Evolutionary conservation across 177 flowering plant genomes (phyloP), one percentile per base, ranked within the genome.

Genomic region (Vitis hybrid): DNA sequence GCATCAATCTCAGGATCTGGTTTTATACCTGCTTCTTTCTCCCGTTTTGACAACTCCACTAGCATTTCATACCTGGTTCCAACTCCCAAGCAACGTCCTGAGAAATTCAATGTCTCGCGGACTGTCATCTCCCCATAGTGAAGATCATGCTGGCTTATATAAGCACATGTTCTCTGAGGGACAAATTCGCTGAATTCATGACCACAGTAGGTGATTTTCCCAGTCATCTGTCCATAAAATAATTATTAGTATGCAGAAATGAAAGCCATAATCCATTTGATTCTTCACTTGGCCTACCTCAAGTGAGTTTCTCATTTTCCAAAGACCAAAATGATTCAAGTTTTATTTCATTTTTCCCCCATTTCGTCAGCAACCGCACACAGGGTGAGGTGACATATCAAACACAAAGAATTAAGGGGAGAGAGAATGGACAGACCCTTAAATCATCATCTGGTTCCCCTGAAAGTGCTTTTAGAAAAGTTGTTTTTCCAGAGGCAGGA

Each of bases 1-100:
- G 89, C 84, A 66, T 88, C 91, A 13, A 88, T 83, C 60, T 83
- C 88, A 49, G 89, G 85, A 74, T 88, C 91, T 14, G 91, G 91
- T 65, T 81, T 86, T 15, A 86, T 86, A 59, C 87, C 87, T 1
- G 81, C 81, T 7, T 79, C 81, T 69, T 76, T 84, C 75, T 88
- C 91, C 63, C 91, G 64, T 65, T 81, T 84, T 21, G 84, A 77
- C 64, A 87, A 58, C 16, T 87, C 91, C 16, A 74, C 60, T 64
- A 87, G 56, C 18, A 80, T 63, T 10, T 80, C 76, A 74, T 76
- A 76, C 59, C 82, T 67, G 6, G 78, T 74, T 40, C 82, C 80
- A 21, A 80, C 80, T 64, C 82, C 82, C 55, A 80, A 69, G 64
- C 80, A 76, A 50, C 82, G 75, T 6, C 80, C 82, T 3, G 82